A percentile compares a stretch with the other conserved stretches of the same genome.
Evolutionary conservation across 768 basidiomycete genomes (phyloP).

Genomic region (Phaffia australis): DNA sequence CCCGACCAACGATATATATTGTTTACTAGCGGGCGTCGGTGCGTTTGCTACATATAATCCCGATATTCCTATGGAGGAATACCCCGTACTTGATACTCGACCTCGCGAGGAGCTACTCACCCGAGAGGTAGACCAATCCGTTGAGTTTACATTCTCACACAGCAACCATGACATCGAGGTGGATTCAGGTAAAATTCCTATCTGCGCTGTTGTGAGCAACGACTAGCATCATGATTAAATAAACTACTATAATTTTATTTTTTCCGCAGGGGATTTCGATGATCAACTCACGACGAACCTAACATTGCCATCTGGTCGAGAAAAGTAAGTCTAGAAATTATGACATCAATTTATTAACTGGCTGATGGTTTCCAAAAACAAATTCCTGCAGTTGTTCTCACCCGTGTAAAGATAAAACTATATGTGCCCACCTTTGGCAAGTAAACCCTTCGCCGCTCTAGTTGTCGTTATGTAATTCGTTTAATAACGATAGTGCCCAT

Average conservation of each 20-base stretch:
- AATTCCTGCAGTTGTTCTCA: conserved; percentile 10
- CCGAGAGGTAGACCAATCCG: neutral
- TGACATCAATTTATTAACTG: too few relatives aligned
- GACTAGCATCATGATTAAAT: neutral
- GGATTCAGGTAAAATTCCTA: neutral
- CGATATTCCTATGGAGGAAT: conserved; percentile 8
- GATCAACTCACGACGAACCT: conserved; percentile 6
- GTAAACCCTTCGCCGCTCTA: too few relatives aligned
- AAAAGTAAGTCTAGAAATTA: neutral
- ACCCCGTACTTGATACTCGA: conserved; percentile 17
- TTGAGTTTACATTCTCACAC: neutral
- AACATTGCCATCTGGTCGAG: conserved; percentile 6
- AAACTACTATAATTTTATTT: neutral
- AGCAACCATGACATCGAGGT: neutral
- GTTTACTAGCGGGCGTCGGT: conserved; percentile 10
- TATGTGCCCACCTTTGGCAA: conserved; percentile 11
- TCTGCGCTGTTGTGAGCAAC: neutral
- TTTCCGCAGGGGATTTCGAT: neutral
- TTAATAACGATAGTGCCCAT: too few relatives aligned
- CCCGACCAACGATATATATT: neutral
- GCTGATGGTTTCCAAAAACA: neutral
- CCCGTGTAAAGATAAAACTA: conserved; percentile 8
- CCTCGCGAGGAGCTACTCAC: neutral
- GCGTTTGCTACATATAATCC: conserved; percentile 11
- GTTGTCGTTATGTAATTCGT: too few relatives aligned